These are phyloP conservation scores for Metarhizium anisopliae DNA, from an alignment of 2,329 filamentous ascomycete species.

Conservation along the genomic window DNA sequence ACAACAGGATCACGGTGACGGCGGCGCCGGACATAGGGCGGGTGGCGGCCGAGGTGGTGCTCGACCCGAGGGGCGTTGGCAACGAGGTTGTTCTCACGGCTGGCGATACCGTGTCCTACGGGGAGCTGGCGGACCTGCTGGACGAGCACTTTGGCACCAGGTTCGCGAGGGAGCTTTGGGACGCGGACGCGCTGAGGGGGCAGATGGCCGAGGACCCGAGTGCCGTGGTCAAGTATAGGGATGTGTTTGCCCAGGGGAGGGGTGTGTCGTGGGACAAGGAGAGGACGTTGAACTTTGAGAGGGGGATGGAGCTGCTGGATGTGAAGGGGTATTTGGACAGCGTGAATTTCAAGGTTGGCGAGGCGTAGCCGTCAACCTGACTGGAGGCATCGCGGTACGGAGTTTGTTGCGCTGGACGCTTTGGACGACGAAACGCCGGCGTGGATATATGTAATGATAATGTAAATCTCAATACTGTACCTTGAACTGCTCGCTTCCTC, in stretches of 20 bases:
- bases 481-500: no score
- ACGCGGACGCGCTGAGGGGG: constrained; percentile 29
- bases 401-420: no score
- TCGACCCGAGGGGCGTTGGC: constrained; percentile 24
- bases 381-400: no score
- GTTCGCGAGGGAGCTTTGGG: constrained; percentile 43
- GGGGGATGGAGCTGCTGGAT: constrained; percentile 11
- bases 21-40: constrained; percentile 54
- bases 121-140: constrained; percentile 41
- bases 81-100: constrained; percentile 47
- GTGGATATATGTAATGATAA: no score
- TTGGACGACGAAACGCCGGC: no score
- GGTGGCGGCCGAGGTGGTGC: constrained; percentile 47
- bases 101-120: constrained; percentile 55
- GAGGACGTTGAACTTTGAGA: constrained; percentile 42
- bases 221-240: constrained; percentile 48
- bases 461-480: no score
- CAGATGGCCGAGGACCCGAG: constrained; percentile 40
- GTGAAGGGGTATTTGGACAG: constrained; percentile 23
- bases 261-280: constrained; percentile 51
- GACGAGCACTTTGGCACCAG: constrained; percentile 28
- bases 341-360: constrained; percentile 7
- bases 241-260: constrained; percentile 48
- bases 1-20: constrained; percentile 53
- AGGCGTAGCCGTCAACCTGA: no score